Evolutionary conservation across 805 yeast species (phyloP).

Genomic region (Hermanozyma aechmeae): DNA sequence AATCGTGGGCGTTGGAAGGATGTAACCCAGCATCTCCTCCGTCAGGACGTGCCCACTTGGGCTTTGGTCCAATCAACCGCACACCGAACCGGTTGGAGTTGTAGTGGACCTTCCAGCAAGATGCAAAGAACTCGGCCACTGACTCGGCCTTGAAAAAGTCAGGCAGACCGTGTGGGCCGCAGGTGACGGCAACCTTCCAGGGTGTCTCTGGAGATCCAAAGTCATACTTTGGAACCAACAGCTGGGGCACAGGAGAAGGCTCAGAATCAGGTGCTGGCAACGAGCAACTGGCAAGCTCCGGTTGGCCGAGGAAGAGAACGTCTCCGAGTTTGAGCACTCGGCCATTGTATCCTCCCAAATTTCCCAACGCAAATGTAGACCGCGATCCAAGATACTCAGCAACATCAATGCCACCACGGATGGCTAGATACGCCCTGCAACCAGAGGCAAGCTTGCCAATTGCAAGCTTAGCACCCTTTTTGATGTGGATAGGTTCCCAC

Average conservation of each 20-base stretch:
- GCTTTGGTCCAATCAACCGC: slow-evolving; percentile 90
- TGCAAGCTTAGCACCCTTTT: slow-evolving; percentile 67
- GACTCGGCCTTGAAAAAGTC: slow-evolving; percentile 81
- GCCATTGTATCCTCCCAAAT: slow-evolving; percentile 92
- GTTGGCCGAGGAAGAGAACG: slow-evolving; percentile 78
- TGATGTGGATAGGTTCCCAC: slow-evolving; percentile 66
- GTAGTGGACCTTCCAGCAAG: slow-evolving; percentile 91
- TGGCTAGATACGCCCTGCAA: slow-evolving; percentile 82
- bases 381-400: slow-evolving; percentile 93
- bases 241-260: slow-evolving; percentile 49
- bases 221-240: slow-evolving; percentile 45
- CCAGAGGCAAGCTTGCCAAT: slow-evolving; percentile 79
- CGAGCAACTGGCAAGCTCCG: slow-evolving; percentile 55
- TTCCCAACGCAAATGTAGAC: slow-evolving; percentile 90
- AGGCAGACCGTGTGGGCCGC: slow-evolving; percentile 98
- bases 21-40: slow-evolving; percentile 98
- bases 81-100: slow-evolving; percentile 97
- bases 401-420: slow-evolving; percentile 90
- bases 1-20: slow-evolving; percentile 98
- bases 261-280: slow-evolving; percentile 64
- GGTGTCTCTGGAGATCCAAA: slow-evolving; percentile 24
- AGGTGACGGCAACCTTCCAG: slow-evolving; percentile 88
- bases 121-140: slow-evolving; percentile 62
- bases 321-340: slow-evolving; percentile 88
- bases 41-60: slow-evolving; percentile 90